Base-by-base conservation (phyloP, 2,329 filamentous ascomycete genomes). In the Tolypocladium album region DNA sequence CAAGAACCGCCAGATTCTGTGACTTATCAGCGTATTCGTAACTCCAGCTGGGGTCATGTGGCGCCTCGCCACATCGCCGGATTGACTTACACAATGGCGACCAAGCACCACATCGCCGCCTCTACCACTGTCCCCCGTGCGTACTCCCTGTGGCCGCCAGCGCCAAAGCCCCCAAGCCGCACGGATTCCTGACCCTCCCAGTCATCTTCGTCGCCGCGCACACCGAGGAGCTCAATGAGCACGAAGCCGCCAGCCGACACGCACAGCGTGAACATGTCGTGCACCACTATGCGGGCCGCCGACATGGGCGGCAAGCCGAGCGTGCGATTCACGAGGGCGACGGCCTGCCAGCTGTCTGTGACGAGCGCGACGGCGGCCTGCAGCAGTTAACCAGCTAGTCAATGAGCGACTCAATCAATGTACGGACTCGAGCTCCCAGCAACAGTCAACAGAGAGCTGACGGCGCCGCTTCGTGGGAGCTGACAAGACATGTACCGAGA, bases 321-420 rank as follows among this genome's bases (percentile, higher is more conserved):
- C 9, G 66, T 60, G 9, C 65, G 61, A 34, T 73, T 68, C 7
- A 66, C 64, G 17, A 70, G 62, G 4, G 72, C 68, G 55, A 70
- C 59, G 52, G 70, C 67, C 47, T 74, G 71, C 72, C 72, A 74
- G 65, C 71, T 74, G 55, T 75, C 73, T 58, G 72, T 72, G 63
- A 75, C 68, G 59, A 74, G 65, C 31, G 73, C 68, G 20, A 73
- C 65, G 56, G 65, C 64, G 42, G 50, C 50, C 53, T 59, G 57
- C 31, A 53, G 13, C 11, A 6, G 47, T 31, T n/a, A 36, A 42
- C 39, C 42, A 57, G 12, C 24, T 15, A 15, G n/a, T 47, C 40
- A n/a, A 11, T 22, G 2, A 42, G 15, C 39, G 15, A 4, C 2
- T 42, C 39, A 4, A 6, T 42, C 15, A 4, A 20, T 42, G 17